Percentiles rank a stretch among this genome's conserved stretches.
Evolutionary conservation across 139 green algal species (phyloP).

Genomic region (Chlamydomonas asymmetrica): DNA sequence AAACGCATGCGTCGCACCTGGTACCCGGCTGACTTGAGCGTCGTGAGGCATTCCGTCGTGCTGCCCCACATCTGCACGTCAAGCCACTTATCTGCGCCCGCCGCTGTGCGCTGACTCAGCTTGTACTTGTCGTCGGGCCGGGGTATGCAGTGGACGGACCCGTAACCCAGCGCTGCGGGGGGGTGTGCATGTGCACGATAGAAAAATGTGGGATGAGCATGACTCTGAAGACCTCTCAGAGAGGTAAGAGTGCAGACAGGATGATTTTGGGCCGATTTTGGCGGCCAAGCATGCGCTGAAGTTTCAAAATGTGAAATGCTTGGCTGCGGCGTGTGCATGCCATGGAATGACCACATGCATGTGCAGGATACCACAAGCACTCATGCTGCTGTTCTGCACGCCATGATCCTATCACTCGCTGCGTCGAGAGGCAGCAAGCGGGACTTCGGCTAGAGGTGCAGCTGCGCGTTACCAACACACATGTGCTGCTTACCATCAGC

Average conservation of each 20-base stretch:
- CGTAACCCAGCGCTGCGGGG: slow-evolving; percentile 64
- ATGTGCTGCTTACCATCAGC: slow-evolving; percentile 60
- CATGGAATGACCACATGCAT: too few species aligned
- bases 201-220: too few species aligned
- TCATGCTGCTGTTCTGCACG: too few species aligned
- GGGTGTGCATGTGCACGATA: neutral
- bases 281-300: too few species aligned
- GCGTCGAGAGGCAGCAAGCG: too few species aligned
- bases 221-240: neutral
- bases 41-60: slow-evolving; percentile 49
- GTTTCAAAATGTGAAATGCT: neutral
- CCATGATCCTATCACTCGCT: too few species aligned
- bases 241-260: neutral
- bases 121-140: slow-evolving; percentile 54
- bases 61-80: slow-evolving; percentile 60
- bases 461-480: too few species aligned
- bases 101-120: slow-evolving; percentile 46
- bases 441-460: too few species aligned
- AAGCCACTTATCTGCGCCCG: slow-evolving; percentile 84
- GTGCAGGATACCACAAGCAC: too few species aligned
- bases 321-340: neutral
- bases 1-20: too few species aligned
- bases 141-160: slow-evolving; percentile 61
- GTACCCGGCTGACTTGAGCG: slow-evolving; percentile 64
- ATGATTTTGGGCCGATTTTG: too few species aligned